Evolutionary conservation across 2,329 filamentous ascomycete species (phyloP), one percentile per base, ranked within the genome.

Genomic region (Trichoderma lentiforme): DNA sequence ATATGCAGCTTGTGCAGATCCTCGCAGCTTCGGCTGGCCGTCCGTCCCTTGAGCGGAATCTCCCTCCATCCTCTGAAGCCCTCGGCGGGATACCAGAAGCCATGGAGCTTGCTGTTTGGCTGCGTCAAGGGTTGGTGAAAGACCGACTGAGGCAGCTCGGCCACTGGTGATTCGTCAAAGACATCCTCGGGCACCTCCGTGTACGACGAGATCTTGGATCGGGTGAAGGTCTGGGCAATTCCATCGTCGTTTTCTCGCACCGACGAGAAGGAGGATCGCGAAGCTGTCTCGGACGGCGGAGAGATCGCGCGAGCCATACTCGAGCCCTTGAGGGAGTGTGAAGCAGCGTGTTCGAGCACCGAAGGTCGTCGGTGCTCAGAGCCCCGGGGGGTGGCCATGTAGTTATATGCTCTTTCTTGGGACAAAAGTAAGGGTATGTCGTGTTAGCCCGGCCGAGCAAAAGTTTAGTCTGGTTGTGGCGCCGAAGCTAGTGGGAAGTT

Each of bases 1-100:
- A 88, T 84, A 72, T 83, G 84, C 76, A 90, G 77, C 73, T 84
- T 84, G 76, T 87, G 86, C 75, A 91, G 82, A 78, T 91, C 88
- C 53, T 88, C 86, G 78, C 83, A 89, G 82, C 89, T 91, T 79
- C 85, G 86, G 81, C 88, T 91, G 57, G 87, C 87, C 75, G 84
- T 83, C 79, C 85, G 89, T 69, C 88, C 88, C 79, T 84, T 85
- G 73, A 90, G 84, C 71, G 85, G 85, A 77, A 90, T 90, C 76
- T 86, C 84, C 82, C 89, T 90, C 89, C 89, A 91, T 66, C 88
- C 89, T 73, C 84, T 84, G 78, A 90, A 90, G 78, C 83, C 85
- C 75, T 89, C 84, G 73, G 84, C 85, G 70, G 89, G 88, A 74
- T 85, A 86, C 83, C 87, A 89, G 77, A 86, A 87, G 72, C 87